These are phyloP conservation scores for Ustilago nuda DNA, from an alignment of 1,284 basidiomycete species.

Conservation along the genomic window DNA sequence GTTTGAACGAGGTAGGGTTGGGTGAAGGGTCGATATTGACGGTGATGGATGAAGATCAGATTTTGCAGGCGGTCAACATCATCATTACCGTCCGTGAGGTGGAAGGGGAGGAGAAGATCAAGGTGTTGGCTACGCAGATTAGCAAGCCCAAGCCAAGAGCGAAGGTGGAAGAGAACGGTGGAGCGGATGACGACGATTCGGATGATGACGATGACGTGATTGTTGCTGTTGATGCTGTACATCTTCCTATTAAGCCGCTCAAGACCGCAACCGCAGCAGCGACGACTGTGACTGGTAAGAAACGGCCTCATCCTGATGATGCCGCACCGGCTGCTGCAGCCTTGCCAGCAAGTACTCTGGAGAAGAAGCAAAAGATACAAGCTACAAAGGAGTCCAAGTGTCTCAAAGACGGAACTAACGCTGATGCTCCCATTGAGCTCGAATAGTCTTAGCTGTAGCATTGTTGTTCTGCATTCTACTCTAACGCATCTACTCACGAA, in stretches of 20 bases:
- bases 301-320: slow-evolving; percentile 28
- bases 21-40: slow-evolving; percentile 83
- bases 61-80: slow-evolving; percentile 50
- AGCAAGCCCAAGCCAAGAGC: slow-evolving; percentile 11
- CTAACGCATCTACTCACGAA: not conserved
- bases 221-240: not conserved
- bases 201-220: slow-evolving; percentile 8
- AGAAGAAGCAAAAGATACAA: slow-evolving; percentile 27
- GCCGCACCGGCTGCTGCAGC: not conserved
- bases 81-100: slow-evolving; percentile 31
- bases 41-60: slow-evolving; percentile 83
- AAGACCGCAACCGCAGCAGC: not conserved
- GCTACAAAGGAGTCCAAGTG: not conserved
- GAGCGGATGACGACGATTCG: slow-evolving; percentile 4
- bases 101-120: slow-evolving; percentile 8
- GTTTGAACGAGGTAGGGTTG: slow-evolving; percentile 77
- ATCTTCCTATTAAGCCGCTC: not conserved
- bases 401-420: slow-evolving; percentile 6
- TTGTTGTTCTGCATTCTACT: not conserved
- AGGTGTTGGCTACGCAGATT: slow-evolving; percentile 12
- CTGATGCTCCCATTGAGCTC: slow-evolving; percentile 24
- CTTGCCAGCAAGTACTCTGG: not conserved
- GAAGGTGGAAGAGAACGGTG: not conserved
- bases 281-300: slow-evolving; percentile 18
- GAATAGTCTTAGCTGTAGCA: slow-evolving; percentile 11